phyloP scores from a whole-genome alignment of 306 rosid genomes.

The Herpetospermum pedunculosum region DNA sequence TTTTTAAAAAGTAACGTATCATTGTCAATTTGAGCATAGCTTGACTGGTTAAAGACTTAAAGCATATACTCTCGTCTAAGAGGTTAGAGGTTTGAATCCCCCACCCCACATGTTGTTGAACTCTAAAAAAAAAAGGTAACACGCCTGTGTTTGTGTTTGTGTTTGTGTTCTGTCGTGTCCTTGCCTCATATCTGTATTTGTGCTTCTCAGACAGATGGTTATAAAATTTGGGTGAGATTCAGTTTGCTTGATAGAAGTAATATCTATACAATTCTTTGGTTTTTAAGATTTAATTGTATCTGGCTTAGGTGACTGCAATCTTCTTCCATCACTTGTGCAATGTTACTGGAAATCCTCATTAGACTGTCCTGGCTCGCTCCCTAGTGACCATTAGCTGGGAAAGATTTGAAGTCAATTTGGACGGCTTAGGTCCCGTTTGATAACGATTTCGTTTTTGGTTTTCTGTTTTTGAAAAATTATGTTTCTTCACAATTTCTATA shows the following conservation, averaged over 20 bases:
- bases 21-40: no score
- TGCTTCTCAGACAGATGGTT: neutral
- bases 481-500: no score
- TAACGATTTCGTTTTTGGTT: neutral
- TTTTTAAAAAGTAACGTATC: neutral
- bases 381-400: neutral
- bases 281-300: neutral
- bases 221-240: neutral
- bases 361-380: neutral
- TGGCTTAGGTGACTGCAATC: neutral
- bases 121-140: no score
- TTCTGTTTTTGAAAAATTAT: neutral
- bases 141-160: neutral
- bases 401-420: neutral
- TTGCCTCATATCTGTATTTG: neutral
- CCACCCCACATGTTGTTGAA: no score
- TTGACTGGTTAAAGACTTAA: no score
- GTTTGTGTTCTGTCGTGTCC: neutral
- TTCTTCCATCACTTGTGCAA: neutral
- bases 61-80: no score
- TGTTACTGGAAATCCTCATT: neutral
- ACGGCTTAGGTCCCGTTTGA: neutral
- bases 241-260: neutral
- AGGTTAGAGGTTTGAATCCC: no score
- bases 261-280: neutral